phyloP scores from a whole-genome alignment of 2,329 filamentous ascomycete species.

The Capronia epimyces region DNA sequence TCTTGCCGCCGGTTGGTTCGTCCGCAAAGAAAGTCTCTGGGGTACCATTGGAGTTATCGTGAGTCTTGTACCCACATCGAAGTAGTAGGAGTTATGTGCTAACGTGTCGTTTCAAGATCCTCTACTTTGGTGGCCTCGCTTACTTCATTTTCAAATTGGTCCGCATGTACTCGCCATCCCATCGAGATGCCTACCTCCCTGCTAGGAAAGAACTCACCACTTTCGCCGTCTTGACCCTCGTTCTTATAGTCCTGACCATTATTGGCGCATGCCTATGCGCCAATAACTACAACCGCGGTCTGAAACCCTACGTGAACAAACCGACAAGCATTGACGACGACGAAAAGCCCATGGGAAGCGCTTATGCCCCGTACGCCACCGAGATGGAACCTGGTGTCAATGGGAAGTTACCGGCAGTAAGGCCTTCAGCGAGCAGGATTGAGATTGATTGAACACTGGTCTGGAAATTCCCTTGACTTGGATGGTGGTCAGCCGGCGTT shows the following conservation, averaged over 20 bases:
- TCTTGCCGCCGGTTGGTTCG: constrained; percentile 76
- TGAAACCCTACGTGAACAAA: constrained; percentile 70
- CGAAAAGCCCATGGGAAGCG: constrained; percentile 24
- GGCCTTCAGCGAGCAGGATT: constrained; percentile 20
- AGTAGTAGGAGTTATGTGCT: neutral
- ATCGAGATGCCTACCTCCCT: constrained; percentile 61
- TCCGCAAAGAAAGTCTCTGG: constrained; percentile 69
- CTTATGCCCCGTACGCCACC: constrained; percentile 24
- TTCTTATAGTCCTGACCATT: constrained; percentile 84
- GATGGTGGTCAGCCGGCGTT: constrained; percentile 8
- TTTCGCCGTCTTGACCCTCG: constrained; percentile 87
- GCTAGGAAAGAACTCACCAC: constrained; percentile 82
- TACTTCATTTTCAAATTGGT: constrained; percentile 99
- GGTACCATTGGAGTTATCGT: constrained; percentile 74
- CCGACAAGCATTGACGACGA: constrained; percentile 18
- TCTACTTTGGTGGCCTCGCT: constrained; percentile 81
- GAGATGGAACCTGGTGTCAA: constrained; percentile 15
- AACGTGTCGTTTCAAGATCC: constrained; percentile 42
- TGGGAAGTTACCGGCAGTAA: constrained; percentile 13
- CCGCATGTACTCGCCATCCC: constrained; percentile 74
- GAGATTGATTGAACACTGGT: constrained; percentile 20
- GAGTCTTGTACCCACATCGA: constrained; percentile 31
- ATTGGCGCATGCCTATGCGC: constrained; percentile 80
- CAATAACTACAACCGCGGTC: constrained; percentile 79
- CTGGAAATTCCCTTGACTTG: neutral